A percentile compares a stretch with the other conserved stretches of the same genome.
Conservation (phyloP, 1,284 basidiomycete species). For the Boletellus deceptivus region DNA sequence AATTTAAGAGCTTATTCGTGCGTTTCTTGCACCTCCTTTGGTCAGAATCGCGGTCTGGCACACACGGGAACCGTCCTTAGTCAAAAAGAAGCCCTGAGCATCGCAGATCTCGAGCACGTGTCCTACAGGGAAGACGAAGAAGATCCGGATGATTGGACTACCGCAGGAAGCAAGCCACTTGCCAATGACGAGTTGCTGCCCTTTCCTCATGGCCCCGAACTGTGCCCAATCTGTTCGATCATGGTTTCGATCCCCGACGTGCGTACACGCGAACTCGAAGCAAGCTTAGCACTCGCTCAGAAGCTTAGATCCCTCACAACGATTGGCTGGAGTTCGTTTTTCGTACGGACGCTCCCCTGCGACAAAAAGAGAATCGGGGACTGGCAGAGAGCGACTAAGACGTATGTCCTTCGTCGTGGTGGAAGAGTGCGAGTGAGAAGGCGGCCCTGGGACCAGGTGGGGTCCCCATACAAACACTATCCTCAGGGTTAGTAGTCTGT, state of each 20-base stretch:
- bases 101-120: slow-evolving; percentile 10
- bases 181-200: slow-evolving; percentile 21
- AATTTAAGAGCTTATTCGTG: slow-evolving; percentile 24
- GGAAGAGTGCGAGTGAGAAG: slow-evolving; percentile 43
- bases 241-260: slow-evolving; percentile 26
- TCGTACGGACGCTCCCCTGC: slow-evolving; percentile 25
- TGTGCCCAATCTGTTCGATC: slow-evolving; percentile 30
- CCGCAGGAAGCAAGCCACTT: not conserved
- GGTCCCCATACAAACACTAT: not conserved
- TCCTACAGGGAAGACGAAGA: slow-evolving; percentile 25
- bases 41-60: slow-evolving; percentile 2
- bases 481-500: not conserved
- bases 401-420: slow-evolving; percentile 37
- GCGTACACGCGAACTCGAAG: slow-evolving; percentile 44
- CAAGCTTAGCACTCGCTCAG: slow-evolving; percentile 43
- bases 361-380: slow-evolving; percentile 21
- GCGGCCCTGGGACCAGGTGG: slow-evolving; percentile 34
- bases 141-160: slow-evolving; percentile 4
- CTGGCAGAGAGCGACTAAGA: slow-evolving; percentile 32
- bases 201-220: slow-evolving; percentile 32
- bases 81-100: slow-evolving; percentile 20
- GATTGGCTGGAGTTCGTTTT: slow-evolving; percentile 57
- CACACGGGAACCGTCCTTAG: slow-evolving; percentile 20
- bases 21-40: slow-evolving; percentile 7
- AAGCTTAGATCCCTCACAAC: slow-evolving; percentile 42